Base-by-base conservation (phyloP, 495 filamentous ascomycete species). In the Penicillium samsonianum region DNA sequence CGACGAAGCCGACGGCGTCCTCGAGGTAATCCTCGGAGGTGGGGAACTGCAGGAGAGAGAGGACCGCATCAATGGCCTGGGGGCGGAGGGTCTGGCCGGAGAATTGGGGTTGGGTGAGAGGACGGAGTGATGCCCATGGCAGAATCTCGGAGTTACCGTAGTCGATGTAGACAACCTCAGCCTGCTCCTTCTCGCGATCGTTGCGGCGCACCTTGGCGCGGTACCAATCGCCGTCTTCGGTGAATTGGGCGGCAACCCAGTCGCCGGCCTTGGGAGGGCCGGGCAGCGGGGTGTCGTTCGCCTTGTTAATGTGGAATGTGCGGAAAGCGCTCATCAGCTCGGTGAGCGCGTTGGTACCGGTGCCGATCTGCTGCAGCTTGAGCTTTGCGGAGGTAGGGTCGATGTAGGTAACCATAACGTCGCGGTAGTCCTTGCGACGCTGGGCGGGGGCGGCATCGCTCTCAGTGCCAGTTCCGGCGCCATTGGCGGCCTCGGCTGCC, bases 81-180 rank as follows among this genome's bases (percentile, higher is more conserved):
- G 90, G 75, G 64, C 87, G 89, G 31, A 99, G 85, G 71, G 87
- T 90, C 70, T 89, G 84, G 16, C 81, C 72, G 12, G 80, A 81
- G 80, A 96, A 98, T 67, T 92, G 87, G 5, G 86, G 72, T 65
- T 90, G 85, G 47, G 81, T 80, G 28, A 98, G 80, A 26, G 92
- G 83, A 22, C 94, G 87, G 23, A 99, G 85, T 44, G 79, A 77
- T 10, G 84, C 84, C 90, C 91, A 98, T 3, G 91, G 86, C 35
- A 93, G 76, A 64, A 84, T 83, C 76, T 98, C 95, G 20, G 84
- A 86, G 80, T 99, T 98, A 58, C 95, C 95, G 71, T 93, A 99
- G 74, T 99, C 95, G 60, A 98, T 84, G 76, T 96, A 99, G 14
- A 92, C 71, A 5, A 99, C 86, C 73, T 98, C 92, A 11, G 91